phyloP scores from a whole-genome alignment of 169 alveolate genomes.

The Plasmodium sp. region DNA sequence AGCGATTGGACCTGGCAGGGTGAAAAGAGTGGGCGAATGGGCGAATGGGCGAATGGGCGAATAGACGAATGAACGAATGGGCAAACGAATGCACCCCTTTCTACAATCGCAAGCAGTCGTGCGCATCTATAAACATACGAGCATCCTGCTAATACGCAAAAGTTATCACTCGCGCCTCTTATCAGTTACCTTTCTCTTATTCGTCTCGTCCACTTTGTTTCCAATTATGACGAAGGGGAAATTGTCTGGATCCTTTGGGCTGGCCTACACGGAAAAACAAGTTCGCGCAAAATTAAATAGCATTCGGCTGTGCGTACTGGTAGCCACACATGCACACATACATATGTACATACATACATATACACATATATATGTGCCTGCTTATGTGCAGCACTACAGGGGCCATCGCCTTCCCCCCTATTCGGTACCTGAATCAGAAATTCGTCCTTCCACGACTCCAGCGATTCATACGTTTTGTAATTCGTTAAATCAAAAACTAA shows the following conservation, averaged over 20 bases:
- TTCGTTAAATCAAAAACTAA: slow-evolving; percentile 95
- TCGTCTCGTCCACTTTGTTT: slow-evolving; percentile 95
- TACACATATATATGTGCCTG: not conserved
- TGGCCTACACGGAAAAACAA: slow-evolving; percentile 74
- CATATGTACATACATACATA: not conserved
- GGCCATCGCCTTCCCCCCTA: not conserved
- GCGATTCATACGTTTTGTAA: slow-evolving; percentile 93
- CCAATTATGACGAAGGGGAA: slow-evolving; percentile 98
- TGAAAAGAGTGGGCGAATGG: too few species aligned
- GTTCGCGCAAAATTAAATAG: not conserved
- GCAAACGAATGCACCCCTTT: not conserved
- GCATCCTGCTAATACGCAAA: not conserved
- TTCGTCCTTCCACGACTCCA: slow-evolving; percentile 98
- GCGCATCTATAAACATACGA: not conserved
- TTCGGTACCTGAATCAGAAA: slow-evolving; percentile 92
- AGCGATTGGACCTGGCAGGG: slow-evolving; percentile 85
- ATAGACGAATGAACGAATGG: not conserved
- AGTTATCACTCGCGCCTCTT: not conserved
- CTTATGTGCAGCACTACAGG: not conserved
- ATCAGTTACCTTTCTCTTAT: slow-evolving; percentile 89
- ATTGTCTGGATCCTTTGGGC: slow-evolving; percentile 95
- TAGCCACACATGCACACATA: not conserved
- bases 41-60: not conserved
- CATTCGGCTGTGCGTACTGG: not conserved
- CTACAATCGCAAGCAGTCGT: not conserved